phyloP scores from a whole-genome alignment of 345 rosid species.

The Citrus unshiu region DNA sequence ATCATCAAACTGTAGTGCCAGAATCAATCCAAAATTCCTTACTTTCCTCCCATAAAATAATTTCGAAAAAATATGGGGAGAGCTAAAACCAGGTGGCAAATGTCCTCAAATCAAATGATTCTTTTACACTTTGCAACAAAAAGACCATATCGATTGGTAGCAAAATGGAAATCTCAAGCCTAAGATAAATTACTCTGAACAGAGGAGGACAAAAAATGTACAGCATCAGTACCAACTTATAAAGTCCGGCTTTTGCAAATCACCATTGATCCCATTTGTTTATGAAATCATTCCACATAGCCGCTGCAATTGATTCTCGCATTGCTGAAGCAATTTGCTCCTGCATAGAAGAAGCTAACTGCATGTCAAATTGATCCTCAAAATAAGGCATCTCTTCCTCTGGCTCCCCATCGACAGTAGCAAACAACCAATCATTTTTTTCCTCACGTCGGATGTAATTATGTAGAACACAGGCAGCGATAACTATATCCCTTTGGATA shows the following conservation, averaged over 20 bases:
- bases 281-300: slow-evolving; percentile 78
- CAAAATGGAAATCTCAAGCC: background rate
- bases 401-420: slow-evolving; percentile 26
- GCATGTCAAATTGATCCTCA: slow-evolving; percentile 56
- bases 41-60: background rate
- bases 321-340: slow-evolving; percentile 46
- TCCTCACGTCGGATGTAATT: slow-evolving; percentile 63
- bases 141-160: background rate
- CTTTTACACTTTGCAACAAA: background rate
- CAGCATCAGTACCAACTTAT: background rate
- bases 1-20: background rate
- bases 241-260: slow-evolving; percentile 1
- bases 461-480: slow-evolving; percentile 73
- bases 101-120: background rate
- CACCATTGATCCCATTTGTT: slow-evolving; percentile 67
- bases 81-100: background rate
- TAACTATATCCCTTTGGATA: slow-evolving; percentile 82
- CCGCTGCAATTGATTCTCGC: slow-evolving; percentile 55
- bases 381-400: slow-evolving; percentile 39
- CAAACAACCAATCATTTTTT: slow-evolving; percentile 71
- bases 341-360: slow-evolving; percentile 41
- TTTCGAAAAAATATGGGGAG: background rate
- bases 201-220: background rate
- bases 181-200: background rate
- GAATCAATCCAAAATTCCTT: background rate